Base-by-base conservation (phyloP, 2,329 filamentous ascomycete species). In the Pestalotiopsis sp. region DNA sequence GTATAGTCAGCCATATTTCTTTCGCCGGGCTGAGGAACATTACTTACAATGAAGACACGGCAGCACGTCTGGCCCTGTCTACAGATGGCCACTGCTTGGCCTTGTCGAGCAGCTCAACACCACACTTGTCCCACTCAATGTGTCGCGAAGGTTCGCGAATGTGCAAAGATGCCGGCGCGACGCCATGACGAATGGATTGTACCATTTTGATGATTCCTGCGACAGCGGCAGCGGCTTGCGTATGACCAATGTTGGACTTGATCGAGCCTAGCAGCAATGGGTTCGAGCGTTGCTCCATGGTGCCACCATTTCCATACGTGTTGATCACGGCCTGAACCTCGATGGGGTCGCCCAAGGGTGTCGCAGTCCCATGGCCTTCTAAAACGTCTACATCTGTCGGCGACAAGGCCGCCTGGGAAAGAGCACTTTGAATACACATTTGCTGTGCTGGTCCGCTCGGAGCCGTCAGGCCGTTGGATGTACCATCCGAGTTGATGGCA, bases 221-320 rank as follows among this genome's bases (percentile, higher is more conserved):
- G 1, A 81, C 31, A 1, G 76, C 79, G 3, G 76, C 72, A 4
- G 75, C 72, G 31, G 75, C 78, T 71, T 82, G 78, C 0, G 73
- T 72, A 68, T 82, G 81, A 1, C 81, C 81, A 41, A 82, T 72
- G n/a, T 81, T 76, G 3, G 77, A 71, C 75, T 83, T 78, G 72
- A 76, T 66, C 1, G 77, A 78, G 25, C 78, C 78, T 31, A 79
- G 23, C 41, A 70, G 59, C 45, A 74, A 67, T 14, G 71, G 70
- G 3, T 69, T 59, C n/a, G 52, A 38, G 9, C 45, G 45, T 4
- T 31, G 64, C 31, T 36, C 52, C n/a, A 13, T 27, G 31, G 14
- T 31, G 23, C 25, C 56, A 64, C 62, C 13, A 64, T 58, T 41
- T 23, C 62, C 62, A 14, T 65, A 65, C 20, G 62, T 25, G 41